Evolutionary conservation across 768 basidiomycete species (phyloP).

Genomic region (Podaxis mareebaensis): DNA sequence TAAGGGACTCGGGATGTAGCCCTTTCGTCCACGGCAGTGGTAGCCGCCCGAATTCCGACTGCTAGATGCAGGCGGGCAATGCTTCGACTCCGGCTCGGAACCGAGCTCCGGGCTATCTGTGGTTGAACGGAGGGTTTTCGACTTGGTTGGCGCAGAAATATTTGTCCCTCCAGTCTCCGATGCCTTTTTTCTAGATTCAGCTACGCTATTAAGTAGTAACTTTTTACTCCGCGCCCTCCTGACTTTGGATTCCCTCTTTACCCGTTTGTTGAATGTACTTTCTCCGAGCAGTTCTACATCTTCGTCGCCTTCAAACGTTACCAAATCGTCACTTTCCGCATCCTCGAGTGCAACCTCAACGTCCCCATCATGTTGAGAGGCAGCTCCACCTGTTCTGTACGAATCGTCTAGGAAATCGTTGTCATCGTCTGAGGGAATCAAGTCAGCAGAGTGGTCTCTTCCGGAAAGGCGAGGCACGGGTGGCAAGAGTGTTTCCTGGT

Average conservation of each 20-base stretch:
- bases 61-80: not conserved
- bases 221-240: slow-evolving; percentile 8
- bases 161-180: not conserved
- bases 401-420: not conserved
- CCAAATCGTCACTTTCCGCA: slow-evolving; percentile 49
- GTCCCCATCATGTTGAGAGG: slow-evolving; percentile 43
- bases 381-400: slow-evolving; percentile 16
- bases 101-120: not conserved
- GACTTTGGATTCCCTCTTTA: slow-evolving; percentile 60
- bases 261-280: slow-evolving; percentile 44
- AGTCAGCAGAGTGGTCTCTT: not conserved
- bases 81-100: not conserved
- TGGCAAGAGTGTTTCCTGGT: not conserved
- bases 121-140: not conserved
- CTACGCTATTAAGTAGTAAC: not conserved
- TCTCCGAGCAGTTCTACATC: slow-evolving; percentile 61
- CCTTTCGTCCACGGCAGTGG: not conserved
- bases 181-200: not conserved
- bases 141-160: not conserved
- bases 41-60: not conserved
- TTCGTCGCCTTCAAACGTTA: slow-evolving; percentile 75
- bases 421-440: not conserved
- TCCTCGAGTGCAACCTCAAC: slow-evolving; percentile 33
- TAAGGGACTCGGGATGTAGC: not conserved
- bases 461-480: not conserved